Evolutionary conservation across 2,329 filamentous ascomycete species (phyloP).

Genomic region (Pseudopithomyces chartarum): DNA sequence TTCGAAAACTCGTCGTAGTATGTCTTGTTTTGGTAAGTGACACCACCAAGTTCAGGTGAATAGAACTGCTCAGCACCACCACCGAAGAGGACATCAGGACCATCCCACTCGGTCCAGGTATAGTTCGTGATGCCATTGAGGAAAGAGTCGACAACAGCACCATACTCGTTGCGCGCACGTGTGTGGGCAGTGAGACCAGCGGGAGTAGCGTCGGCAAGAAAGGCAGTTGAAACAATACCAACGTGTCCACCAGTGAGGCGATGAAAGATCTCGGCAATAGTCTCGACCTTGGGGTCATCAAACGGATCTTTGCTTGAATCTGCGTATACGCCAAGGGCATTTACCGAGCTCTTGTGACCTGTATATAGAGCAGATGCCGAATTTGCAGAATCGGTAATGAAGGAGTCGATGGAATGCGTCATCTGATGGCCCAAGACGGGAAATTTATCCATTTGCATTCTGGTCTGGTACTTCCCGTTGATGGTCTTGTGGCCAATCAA

Average conservation of each 20-base stretch:
- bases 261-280: constrained; percentile 76
- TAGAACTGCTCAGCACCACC: constrained; percentile 84
- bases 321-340: constrained; percentile 79
- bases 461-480: constrained; percentile 81
- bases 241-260: constrained; percentile 67
- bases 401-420: constrained; percentile 82
- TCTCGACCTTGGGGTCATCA: constrained; percentile 87
- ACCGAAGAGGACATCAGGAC: constrained; percentile 82
- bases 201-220: constrained; percentile 80
- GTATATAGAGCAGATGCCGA: constrained; percentile 80
- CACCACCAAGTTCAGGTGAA: constrained; percentile 56
- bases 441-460: constrained; percentile 80
- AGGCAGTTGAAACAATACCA: constrained; percentile 76
- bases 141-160: constrained; percentile 74
- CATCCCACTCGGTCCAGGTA: constrained; percentile 75
- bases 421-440: constrained; percentile 87
- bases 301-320: constrained; percentile 75
- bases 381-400: constrained; percentile 87
- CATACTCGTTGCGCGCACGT: constrained; percentile 70
- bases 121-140: constrained; percentile 79
- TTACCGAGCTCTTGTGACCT: constrained; percentile 83
- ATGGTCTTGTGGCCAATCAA: constrained; percentile 80
- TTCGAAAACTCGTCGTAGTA: constrained; percentile 74
- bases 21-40: constrained; percentile 71
- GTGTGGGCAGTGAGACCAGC: constrained; percentile 68